These are phyloP conservation scores for Trifolium repens DNA, from an alignment of 306 rosid genomes.

Conservation along the genomic window DNA sequence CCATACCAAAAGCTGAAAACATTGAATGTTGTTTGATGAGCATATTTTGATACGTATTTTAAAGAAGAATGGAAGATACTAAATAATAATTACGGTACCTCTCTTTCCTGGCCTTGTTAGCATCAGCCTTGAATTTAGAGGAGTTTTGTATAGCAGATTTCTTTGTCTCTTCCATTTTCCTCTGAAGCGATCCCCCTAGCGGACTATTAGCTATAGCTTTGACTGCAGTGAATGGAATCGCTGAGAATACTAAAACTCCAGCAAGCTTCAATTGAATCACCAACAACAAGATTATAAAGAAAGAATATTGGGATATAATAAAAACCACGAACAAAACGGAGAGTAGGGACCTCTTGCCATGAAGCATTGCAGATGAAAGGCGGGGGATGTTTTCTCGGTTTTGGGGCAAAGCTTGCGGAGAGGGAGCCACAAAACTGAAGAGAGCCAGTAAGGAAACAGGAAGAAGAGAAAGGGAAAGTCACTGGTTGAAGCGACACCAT, in stretches of 20 bases:
- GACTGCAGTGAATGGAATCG: constrained; percentile 88
- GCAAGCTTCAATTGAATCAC: constrained; percentile 59
- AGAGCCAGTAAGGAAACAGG: constrained; percentile 21
- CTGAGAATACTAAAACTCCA: constrained; percentile 86
- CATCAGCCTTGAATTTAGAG: constrained; percentile 58
- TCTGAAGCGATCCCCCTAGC: constrained; percentile 82
- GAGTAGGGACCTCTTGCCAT: constrained; percentile 77
- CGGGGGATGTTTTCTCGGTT: constrained; percentile 28
- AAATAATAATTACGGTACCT: constrained; percentile 47
- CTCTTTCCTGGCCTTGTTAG: constrained; percentile 63
- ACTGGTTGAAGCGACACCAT: constrained; percentile 47
- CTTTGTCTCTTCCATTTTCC: constrained; percentile 63
- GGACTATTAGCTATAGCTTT: constrained; percentile 92
- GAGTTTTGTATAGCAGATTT: constrained; percentile 55
- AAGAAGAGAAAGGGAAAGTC: constrained; percentile 46
- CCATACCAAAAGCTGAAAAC: constrained; percentile 87
- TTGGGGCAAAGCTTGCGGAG: constrained; percentile 22
- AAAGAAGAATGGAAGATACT: neutral
- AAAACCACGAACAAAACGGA: neutral
- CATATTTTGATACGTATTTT: too few species aligned
- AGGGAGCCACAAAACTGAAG: constrained; percentile 11
- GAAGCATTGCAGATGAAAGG: constrained; percentile 65
- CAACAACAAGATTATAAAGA: neutral
- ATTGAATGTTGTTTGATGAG: neutral
- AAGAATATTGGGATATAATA: neutral